phyloP scores from a whole-genome alignment of 129 eudicot species.

The Smallanthus sonchifolius region DNA sequence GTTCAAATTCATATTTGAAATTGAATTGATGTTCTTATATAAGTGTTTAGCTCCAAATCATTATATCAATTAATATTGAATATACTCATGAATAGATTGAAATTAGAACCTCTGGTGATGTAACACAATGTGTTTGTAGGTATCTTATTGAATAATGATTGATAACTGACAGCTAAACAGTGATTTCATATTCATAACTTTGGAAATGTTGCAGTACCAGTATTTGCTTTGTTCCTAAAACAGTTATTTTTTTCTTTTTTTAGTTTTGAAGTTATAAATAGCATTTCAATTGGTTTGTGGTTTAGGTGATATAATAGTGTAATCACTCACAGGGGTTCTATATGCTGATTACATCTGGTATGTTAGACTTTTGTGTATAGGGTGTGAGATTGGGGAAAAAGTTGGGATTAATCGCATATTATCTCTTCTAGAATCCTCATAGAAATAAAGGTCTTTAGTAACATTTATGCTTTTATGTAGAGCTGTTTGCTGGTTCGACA shows the following conservation, averaged over 20 bases:
- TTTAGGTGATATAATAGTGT: background rate
- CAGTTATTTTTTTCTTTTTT: background rate
- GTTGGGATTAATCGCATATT: too few relatives aligned
- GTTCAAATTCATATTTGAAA: background rate
- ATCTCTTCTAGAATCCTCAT: background rate
- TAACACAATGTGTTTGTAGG: background rate
- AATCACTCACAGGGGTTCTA: background rate
- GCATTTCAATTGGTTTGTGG: background rate
- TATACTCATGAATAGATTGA: background rate
- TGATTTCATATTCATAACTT: background rate
- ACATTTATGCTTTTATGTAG: background rate
- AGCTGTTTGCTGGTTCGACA: background rate
- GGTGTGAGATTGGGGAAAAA: background rate
- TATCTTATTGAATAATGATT: background rate
- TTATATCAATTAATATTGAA: background rate
- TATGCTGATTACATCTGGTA: background rate
- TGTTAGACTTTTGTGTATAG: background rate
- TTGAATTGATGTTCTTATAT: background rate
- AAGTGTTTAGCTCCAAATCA: background rate
- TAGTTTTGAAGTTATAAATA: background rate
- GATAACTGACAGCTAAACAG: background rate
- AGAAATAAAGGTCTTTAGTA: background rate
- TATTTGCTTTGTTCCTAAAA: too few relatives aligned
- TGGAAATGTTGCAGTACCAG: background rate
- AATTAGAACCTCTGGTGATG: background rate